Evolutionary conservation across 345 rosid species (phyloP).

Genomic region (Hibiscus syriacus): DNA sequence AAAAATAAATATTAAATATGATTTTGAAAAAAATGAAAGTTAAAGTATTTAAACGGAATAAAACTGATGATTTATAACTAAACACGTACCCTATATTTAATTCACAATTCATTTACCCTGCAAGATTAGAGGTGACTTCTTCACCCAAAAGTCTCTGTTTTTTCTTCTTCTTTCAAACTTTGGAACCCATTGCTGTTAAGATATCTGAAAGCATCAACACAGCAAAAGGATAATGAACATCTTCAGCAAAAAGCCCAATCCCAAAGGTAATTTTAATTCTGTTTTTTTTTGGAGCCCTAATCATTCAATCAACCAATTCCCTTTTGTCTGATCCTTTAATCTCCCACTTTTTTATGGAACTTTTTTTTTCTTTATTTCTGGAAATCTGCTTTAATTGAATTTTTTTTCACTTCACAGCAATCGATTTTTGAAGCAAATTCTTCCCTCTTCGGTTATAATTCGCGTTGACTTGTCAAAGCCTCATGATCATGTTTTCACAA

Average conservation of each 20-base stretch:
- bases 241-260: conserved; percentile 63
- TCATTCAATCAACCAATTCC: not conserved
- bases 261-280: conserved; percentile 43
- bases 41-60: too few species aligned
- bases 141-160: not conserved
- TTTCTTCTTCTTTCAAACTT: not conserved
- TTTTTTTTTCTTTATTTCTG: not conserved
- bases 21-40: too few species aligned
- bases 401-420: not conserved
- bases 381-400: not conserved
- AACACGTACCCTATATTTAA: too few species aligned
- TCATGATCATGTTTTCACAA: not conserved
- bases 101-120: too few species aligned
- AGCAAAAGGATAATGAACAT: conserved; percentile 36
- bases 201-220: not conserved
- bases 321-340: not conserved
- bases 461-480: not conserved
- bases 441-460: not conserved
- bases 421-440: not conserved
- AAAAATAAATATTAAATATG: too few species aligned
- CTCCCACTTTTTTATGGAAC: not conserved
- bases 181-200: not conserved
- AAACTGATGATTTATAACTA: too few species aligned
- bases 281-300: not conserved
- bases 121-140: not conserved